Evolutionary conservation across 768 basidiomycete species (phyloP).

Genomic region (Tulasnella sp.): DNA sequence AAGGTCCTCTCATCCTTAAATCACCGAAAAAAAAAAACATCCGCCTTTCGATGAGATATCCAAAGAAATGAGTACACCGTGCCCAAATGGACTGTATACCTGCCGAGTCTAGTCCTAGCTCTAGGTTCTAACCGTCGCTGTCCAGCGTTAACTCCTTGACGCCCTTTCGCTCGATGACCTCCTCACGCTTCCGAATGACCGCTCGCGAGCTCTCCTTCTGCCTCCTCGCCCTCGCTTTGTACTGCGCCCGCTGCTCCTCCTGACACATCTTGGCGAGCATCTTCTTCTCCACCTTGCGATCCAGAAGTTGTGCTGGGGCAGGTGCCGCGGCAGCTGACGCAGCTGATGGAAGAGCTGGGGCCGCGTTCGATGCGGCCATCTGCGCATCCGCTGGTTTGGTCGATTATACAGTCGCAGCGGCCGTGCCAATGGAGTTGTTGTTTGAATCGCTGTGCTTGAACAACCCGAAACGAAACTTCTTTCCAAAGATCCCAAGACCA

Average conservation of each 20-base stretch:
- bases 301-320: slow-evolving; percentile 33
- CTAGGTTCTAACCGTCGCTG: too few species aligned
- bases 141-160: slow-evolving; percentile 17
- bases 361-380: slow-evolving; percentile 44
- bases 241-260: slow-evolving; percentile 62
- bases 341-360: slow-evolving; percentile 51
- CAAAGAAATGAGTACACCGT: too few species aligned
- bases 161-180: slow-evolving; percentile 35
- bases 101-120: too few species aligned
- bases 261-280: slow-evolving; percentile 57
- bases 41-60: too few species aligned
- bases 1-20: too few species aligned
- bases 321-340: slow-evolving; percentile 26
- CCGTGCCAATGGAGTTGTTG: slow-evolving; percentile 34
- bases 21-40: too few species aligned
- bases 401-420: slow-evolving; percentile 34
- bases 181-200: slow-evolving; percentile 79
- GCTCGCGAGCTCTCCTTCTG: slow-evolving; percentile 77
- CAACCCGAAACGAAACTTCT: slow-evolving; percentile 66
- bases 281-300: slow-evolving; percentile 71
- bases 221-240: not conserved
- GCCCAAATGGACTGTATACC: too few species aligned
- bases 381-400: slow-evolving; percentile 69
- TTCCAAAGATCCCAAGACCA: slow-evolving; percentile 42
- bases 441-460: slow-evolving; percentile 60